Base-by-base conservation (phyloP, 2,329 filamentous ascomycete genomes). In the Cadophora sp. region DNA sequence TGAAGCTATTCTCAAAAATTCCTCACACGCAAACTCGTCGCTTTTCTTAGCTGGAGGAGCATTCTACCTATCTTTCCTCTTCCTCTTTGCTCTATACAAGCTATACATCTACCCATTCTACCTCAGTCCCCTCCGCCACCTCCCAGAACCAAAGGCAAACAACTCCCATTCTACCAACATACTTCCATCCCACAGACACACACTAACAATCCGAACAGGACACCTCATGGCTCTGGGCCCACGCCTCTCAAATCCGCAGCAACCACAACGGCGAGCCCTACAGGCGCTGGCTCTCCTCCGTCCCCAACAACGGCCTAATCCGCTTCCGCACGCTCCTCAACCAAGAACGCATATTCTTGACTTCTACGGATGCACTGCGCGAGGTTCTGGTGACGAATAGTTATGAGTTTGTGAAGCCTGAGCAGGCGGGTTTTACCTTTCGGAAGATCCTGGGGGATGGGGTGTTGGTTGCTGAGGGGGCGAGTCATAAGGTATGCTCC, bases 401-500 rank as follows among this genome's bases (percentile, higher is more conserved):
- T 71, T 93, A 94, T 76, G 86, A 91, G 46, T 94, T 92, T 72
- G 75, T 83, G 51, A 93, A 93, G 76, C 90, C 91, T 4, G 27
- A 53, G n/a, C 29, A 31, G 24, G 62, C 48, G 7, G 16, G 0
- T 61, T 73, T 1, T 74, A 82, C 26, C 72, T 92, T 37, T 81
- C 86, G 85, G 1, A 84, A 87, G 29, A 82, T 94, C 31, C 82
- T 95, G 16, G 91, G 92, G 12, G 80, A 89, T 16, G 92, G 92
- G 11, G 81, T 95, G 11, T 80, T 97, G 46, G 82, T 97, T 14
- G 91, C 93, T 1, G 94, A 97, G 79, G 94, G 94, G 19, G 92
- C 96, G 16, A 92, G 94, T 75, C 94, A 97, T 79, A 95, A 91
- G 81, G 82, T 87, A 62, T 26, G 58, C 31, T 16, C 16, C 12